Evolutionary conservation across 2,329 filamentous ascomycete species (phyloP).

Genomic region (Berkeleyomyces basicola): DNA sequence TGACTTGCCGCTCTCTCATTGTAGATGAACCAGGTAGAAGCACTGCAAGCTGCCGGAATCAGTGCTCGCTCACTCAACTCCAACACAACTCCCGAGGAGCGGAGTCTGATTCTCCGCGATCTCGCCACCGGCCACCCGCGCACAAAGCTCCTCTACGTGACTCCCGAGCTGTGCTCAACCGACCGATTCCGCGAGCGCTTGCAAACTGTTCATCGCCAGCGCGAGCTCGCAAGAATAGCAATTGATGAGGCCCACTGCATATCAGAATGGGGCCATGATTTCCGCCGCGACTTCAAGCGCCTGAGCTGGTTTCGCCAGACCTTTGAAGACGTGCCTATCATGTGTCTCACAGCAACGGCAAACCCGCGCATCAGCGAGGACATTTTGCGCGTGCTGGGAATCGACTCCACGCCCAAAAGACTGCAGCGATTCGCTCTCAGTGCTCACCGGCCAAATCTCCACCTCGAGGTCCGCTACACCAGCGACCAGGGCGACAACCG

Average conservation of each 20-base stretch:
- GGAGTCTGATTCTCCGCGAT: conserved; percentile 56
- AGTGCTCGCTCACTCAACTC: conserved; percentile 77
- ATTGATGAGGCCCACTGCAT: conserved; percentile 96
- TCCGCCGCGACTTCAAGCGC: conserved; percentile 79
- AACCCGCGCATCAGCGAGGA: conserved; percentile 68
- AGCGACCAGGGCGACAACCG: conserved; percentile 56
- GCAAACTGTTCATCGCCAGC: conserved; percentile 57
- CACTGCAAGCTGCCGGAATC: conserved; percentile 57
- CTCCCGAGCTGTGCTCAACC: conserved; percentile 70
- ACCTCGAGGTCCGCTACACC: conserved; percentile 79
- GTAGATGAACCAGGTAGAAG: conserved; percentile 81
- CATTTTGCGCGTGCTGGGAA: conserved; percentile 56
- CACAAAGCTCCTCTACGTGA: conserved; percentile 78
- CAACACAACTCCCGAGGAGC: conserved; percentile 50
- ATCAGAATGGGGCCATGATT: conserved; percentile 96
- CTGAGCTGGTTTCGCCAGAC: conserved; percentile 71
- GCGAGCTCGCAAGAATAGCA: conserved; percentile 72
- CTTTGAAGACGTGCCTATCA: conserved; percentile 75
- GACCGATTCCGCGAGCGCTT: conserved; percentile 63
- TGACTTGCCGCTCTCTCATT: not conserved
- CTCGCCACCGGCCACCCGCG: conserved; percentile 75
- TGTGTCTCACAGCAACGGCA: conserved; percentile 83
- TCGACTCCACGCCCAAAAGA: conserved; percentile 41
- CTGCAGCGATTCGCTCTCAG: conserved; percentile 68
- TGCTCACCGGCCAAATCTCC: conserved; percentile 68